These are phyloP conservation scores for Rhizopogon sp. DNA, from an alignment of 768 basidiomycete species.

Conservation along the genomic window DNA sequence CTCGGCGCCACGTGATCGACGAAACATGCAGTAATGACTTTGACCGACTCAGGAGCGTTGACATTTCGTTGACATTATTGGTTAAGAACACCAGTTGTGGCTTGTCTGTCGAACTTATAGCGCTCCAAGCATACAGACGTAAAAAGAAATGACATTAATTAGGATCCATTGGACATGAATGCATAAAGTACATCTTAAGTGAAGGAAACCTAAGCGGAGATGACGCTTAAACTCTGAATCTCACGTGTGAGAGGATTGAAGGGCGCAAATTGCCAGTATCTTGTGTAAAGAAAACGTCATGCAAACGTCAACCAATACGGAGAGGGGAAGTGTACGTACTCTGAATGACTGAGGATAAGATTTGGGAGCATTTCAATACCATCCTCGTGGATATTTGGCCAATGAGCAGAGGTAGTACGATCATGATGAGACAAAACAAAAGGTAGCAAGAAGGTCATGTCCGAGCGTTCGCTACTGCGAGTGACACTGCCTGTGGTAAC, in stretches of 20 bases:
- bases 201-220: neutral
- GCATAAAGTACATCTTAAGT: neutral
- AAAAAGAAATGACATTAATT: too few relatives aligned
- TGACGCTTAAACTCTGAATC: neutral
- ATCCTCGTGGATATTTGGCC: constrained; percentile 3
- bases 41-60: too few relatives aligned
- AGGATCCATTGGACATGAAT: too few relatives aligned
- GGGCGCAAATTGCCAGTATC: constrained; percentile 9
- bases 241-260: constrained; percentile 3
- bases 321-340: neutral
- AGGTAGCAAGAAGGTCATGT: constrained; percentile 5
- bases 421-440: constrained; percentile 8
- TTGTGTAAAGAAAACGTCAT: neutral
- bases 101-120: too few relatives aligned
- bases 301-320: neutral
- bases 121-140: too few relatives aligned
- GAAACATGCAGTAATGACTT: too few relatives aligned
- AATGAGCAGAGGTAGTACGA: constrained; percentile 2
- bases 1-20: neutral
- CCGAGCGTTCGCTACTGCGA: neutral
- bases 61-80: too few relatives aligned
- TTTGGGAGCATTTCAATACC: neutral
- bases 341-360: constrained; percentile 1
- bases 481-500: neutral
- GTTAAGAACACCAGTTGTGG: too few relatives aligned